Conservation (phyloP, 1,284 basidiomycete genomes). For the Thelephora terrestris region DNA sequence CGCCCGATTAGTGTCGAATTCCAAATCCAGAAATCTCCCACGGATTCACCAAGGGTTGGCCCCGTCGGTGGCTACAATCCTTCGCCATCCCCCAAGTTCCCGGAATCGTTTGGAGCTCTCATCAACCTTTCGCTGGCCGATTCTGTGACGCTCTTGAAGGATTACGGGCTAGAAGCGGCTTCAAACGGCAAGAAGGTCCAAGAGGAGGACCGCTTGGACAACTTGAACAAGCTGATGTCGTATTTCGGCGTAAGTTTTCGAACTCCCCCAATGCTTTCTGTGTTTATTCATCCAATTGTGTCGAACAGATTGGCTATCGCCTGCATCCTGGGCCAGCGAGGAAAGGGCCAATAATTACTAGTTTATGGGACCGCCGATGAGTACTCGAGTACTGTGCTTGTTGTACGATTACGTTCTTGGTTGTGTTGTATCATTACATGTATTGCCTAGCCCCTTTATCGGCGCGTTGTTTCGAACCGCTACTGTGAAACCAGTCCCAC, state of each 20-base stretch:
- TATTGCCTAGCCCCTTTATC: too few relatives aligned
- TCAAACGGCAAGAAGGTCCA: not conserved
- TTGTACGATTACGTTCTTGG: too few relatives aligned
- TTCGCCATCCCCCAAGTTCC: not conserved
- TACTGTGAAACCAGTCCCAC: too few relatives aligned
- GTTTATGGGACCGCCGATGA: too few relatives aligned
- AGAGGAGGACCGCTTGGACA: not conserved
- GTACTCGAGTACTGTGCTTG: too few relatives aligned
- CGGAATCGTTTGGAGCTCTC: not conserved
- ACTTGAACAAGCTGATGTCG: not conserved
- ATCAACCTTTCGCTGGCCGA: not conserved
- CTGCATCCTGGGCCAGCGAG: not conserved
- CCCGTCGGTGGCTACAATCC: not conserved
- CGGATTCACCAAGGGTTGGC: not conserved
- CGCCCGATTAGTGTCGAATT: not conserved
- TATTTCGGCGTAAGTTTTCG: not conserved
- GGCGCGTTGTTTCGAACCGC: too few relatives aligned
- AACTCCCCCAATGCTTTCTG: not conserved
- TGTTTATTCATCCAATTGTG: not conserved
- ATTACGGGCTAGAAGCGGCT: not conserved
- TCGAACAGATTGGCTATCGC: not conserved
- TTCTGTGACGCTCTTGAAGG: not conserved
- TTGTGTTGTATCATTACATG: too few relatives aligned
- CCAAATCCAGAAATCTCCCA: not conserved
- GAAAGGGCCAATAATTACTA: too few relatives aligned